phyloP scores from a whole-genome alignment of 23 red algal genomes.

The Gracilaria vermiculophylla region DNA sequence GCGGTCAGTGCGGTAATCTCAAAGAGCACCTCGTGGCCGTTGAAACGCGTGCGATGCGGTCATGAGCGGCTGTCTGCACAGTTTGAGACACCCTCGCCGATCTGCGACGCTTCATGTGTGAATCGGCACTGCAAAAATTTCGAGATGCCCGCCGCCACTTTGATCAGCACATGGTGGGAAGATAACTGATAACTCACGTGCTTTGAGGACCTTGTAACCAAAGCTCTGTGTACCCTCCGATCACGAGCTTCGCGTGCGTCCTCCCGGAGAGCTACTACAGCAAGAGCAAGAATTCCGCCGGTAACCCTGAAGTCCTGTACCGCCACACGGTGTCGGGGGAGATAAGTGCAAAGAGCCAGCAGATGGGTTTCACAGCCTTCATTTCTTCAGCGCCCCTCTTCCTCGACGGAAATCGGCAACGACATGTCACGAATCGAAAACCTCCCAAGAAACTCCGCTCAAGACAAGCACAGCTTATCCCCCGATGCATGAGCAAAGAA shows the following conservation, averaged over 20 bases:
- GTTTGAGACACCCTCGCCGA: background rate
- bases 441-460: background rate
- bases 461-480: background rate
- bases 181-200: no score
- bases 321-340: no score
- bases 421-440: background rate
- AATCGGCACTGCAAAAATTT: background rate
- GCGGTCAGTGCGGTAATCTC: background rate
- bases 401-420: no score
- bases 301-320: no score
- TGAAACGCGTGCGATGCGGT: background rate
- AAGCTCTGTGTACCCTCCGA: no score
- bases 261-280: no score
- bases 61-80: background rate
- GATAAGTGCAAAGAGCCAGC: no score
- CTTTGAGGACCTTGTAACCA: no score
- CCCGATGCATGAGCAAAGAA: background rate
- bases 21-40: conserved; percentile 11
- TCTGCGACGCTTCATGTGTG: background rate
- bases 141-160: background rate
- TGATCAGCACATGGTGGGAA: no score
- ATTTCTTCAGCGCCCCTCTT: background rate
- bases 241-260: no score
- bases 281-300: no score
- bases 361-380: background rate